Evolutionary conservation across 768 basidiomycete species (phyloP).

Genomic region (Russula virescens): DNA sequence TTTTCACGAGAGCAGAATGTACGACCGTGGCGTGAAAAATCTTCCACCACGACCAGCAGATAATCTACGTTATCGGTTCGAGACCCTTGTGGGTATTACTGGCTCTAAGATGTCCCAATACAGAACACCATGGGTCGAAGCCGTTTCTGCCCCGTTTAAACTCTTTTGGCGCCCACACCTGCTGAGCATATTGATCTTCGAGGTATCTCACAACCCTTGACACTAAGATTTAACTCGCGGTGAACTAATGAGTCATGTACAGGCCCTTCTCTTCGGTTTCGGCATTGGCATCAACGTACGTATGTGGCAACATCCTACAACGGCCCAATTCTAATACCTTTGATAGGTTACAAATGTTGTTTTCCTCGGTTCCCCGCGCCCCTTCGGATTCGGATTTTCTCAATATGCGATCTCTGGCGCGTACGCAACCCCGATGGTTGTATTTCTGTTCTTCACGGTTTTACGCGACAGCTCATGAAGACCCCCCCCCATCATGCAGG

Average conservation of each 20-base stretch:
- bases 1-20: slow-evolving; percentile 41
- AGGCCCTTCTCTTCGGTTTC: slow-evolving; percentile 59
- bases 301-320: slow-evolving; percentile 15
- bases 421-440: slow-evolving; percentile 53
- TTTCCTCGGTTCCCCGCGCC: slow-evolving; percentile 52
- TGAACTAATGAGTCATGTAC: not conserved
- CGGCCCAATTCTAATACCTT: not conserved
- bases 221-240: not conserved
- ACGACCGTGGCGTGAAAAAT: slow-evolving; percentile 47
- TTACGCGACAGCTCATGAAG: not conserved
- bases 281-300: slow-evolving; percentile 54
- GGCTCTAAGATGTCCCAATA: slow-evolving; percentile 53
- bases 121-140: slow-evolving; percentile 45
- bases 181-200: slow-evolving; percentile 39
- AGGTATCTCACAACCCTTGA: slow-evolving; percentile 30
- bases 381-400: slow-evolving; percentile 48
- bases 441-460: not conserved
- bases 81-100: slow-evolving; percentile 59
- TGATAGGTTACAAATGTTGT: slow-evolving; percentile 57
- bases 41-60: slow-evolving; percentile 25
- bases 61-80: slow-evolving; percentile 48
- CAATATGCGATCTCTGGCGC: slow-evolving; percentile 46
- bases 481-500: slow-evolving; percentile 29
- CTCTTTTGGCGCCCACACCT: slow-evolving; percentile 62
- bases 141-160: slow-evolving; percentile 41